Percentiles rank a stretch among this genome's conserved stretches.
Evolutionary conservation across 345 rosid genomes (phyloP).

Genomic region (Camelina neglecta): DNA sequence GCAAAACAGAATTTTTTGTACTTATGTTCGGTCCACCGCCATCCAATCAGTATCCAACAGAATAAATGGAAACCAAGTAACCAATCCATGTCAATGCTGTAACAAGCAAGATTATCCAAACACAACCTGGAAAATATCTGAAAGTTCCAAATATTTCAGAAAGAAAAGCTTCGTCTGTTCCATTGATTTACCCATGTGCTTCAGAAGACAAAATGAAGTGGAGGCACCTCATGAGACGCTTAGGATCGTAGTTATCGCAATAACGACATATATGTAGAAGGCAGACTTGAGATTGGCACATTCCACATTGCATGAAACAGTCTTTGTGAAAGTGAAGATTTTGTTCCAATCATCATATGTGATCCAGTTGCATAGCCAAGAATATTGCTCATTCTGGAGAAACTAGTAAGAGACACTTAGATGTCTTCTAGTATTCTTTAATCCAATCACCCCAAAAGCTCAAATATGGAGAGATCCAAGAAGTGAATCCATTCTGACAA

Average conservation of each 20-base stretch:
- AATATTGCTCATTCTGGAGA: slow-evolving; percentile 61
- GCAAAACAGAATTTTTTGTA: neutral
- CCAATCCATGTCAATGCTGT: slow-evolving; percentile 91
- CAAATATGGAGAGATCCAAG: neutral
- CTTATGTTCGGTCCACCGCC: slow-evolving; percentile 89
- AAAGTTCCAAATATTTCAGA: slow-evolving; percentile 93
- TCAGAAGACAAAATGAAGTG: slow-evolving; percentile 47
- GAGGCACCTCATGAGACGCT: slow-evolving; percentile 73
- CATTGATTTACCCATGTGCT: slow-evolving; percentile 54
- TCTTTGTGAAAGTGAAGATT: slow-evolving; percentile 75
- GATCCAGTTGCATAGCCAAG: slow-evolving; percentile 91
- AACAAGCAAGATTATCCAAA: slow-evolving; percentile 75
- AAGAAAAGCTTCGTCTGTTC: slow-evolving; percentile 76
- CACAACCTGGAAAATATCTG: slow-evolving; percentile 61
- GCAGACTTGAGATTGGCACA: slow-evolving; percentile 97
- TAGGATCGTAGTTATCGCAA: slow-evolving; percentile 63
- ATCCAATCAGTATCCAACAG: slow-evolving; percentile 98
- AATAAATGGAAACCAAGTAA: slow-evolving; percentile 80
- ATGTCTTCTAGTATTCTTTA: neutral
- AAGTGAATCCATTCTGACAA: neutral
- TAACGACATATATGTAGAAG: slow-evolving; percentile 72
- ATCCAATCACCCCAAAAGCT: slow-evolving; percentile 1
- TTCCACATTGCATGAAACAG: slow-evolving; percentile 72
- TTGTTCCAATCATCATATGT: slow-evolving; percentile 86
- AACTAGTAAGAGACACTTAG: neutral